Evolutionary conservation across 257 asterid species (phyloP).

Genomic region (Marsdenia floribunda): DNA sequence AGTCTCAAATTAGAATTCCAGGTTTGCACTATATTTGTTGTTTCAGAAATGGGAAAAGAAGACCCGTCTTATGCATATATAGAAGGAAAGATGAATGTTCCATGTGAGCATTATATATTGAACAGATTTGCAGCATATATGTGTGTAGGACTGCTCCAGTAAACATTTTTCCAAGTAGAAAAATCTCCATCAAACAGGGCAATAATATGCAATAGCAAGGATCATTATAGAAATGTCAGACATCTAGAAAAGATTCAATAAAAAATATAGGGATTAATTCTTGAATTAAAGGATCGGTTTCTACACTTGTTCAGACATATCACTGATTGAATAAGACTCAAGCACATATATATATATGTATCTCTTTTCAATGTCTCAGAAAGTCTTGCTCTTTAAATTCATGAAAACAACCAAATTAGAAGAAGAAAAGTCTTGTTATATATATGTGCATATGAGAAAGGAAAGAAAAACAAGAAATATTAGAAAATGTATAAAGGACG

Average conservation of each 20-base stretch:
- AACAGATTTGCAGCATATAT: too few species aligned
- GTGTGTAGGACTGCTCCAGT: too few species aligned
- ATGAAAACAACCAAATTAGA: background rate
- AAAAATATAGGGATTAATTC: background rate
- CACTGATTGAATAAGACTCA: background rate
- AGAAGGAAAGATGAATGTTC: too few species aligned
- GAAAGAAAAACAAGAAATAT: background rate
- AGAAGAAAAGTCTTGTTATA: background rate
- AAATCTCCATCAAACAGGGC: background rate
- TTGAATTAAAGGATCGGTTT: background rate
- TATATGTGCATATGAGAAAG: slow-evolving; percentile 10
- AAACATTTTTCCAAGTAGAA: background rate
- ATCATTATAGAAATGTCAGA: background rate
- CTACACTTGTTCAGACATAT: background rate
- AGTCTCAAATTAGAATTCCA: background rate
- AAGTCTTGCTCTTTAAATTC: background rate
- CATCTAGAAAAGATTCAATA: background rate
- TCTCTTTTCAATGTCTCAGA: background rate
- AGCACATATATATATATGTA: background rate
- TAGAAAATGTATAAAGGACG: background rate
- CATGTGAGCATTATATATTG: too few species aligned
- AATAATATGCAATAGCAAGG: background rate
- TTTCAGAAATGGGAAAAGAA: background rate
- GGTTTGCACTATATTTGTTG: background rate
- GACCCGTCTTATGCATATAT: too few species aligned